These are phyloP conservation scores for Ascosphaera acerosa DNA, from an alignment of 2,329 filamentous ascomycete species.

Conservation along the genomic window DNA sequence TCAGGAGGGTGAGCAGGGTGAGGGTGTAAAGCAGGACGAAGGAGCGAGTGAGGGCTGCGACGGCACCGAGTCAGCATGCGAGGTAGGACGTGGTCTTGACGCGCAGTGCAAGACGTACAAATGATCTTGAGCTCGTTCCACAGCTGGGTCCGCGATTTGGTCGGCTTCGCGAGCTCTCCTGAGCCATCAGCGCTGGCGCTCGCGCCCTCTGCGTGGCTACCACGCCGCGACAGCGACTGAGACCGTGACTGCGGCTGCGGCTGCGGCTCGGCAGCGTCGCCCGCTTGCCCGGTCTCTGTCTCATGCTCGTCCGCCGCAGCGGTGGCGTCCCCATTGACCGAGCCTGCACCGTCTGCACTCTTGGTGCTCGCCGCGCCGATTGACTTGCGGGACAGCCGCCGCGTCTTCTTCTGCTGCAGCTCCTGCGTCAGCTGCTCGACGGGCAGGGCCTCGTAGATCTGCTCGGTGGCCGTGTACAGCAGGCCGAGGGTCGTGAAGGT, in stretches of 20 bases:
- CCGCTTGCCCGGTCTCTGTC: slow-evolving; percentile 59
- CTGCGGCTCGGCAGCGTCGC: slow-evolving; percentile 24
- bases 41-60: slow-evolving; percentile 57
- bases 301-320: slow-evolving; percentile 38
- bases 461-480: slow-evolving; percentile 70
- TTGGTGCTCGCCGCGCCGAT: slow-evolving; percentile 23
- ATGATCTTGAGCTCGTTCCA: slow-evolving; percentile 97
- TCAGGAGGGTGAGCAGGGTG: slow-evolving; percentile 69
- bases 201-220: slow-evolving; percentile 42
- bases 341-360: background rate
- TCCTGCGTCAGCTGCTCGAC: slow-evolving; percentile 86
- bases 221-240: background rate
- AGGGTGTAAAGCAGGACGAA: slow-evolving; percentile 86
- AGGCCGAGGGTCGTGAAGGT: slow-evolving; percentile 94
- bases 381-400: slow-evolving; percentile 35
- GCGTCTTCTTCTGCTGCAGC: slow-evolving; percentile 75
- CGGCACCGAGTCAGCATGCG: background rate
- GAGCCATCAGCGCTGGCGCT: slow-evolving; percentile 23
- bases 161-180: slow-evolving; percentile 20
- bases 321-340: slow-evolving; percentile 27
- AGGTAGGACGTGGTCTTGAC: slow-evolving; percentile 1
- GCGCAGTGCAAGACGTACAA: slow-evolving; percentile 32
- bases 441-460: slow-evolving; percentile 65
- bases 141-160: slow-evolving; percentile 66
- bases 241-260: no score